Conservation (phyloP, 768 basidiomycete genomes). For the Lactarius evosmus region DNA sequence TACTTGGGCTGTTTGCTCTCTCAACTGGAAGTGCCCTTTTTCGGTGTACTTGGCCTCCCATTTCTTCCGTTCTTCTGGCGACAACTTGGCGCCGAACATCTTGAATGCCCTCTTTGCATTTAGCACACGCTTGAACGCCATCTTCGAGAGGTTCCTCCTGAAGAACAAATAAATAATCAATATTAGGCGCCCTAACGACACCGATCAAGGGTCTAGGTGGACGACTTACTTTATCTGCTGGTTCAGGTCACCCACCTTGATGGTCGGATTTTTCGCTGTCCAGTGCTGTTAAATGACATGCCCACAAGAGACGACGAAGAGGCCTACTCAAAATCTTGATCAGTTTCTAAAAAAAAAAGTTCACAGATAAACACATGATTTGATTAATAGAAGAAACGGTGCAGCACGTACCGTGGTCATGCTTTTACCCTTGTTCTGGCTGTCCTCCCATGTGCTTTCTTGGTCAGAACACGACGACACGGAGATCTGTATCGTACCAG, state of each 20-base stretch:
- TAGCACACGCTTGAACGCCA: slow-evolving; percentile 15
- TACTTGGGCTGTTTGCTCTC: slow-evolving; percentile 7
- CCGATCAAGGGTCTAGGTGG: background rate
- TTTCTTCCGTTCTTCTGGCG: background rate
- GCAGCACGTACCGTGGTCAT: slow-evolving; percentile 23
- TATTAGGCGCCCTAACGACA: background rate
- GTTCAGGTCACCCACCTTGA: slow-evolving; percentile 9
- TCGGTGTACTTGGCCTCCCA: background rate
- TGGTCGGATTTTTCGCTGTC: slow-evolving; percentile 7
- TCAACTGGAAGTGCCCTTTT: background rate
- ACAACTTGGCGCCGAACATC: background rate
- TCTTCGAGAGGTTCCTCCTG: slow-evolving; percentile 1
- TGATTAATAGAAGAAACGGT: background rate
- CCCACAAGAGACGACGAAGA: background rate
- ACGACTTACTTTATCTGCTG: slow-evolving; percentile 14
- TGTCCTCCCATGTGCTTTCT: slow-evolving; percentile 19
- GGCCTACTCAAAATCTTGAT: slow-evolving; percentile 7
- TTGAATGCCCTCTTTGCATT: background rate
- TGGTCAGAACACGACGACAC: slow-evolving; percentile 17
- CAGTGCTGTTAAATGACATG: background rate
- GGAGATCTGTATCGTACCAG: slow-evolving; percentile 11
- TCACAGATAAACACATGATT: background rate
- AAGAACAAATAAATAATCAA: background rate
- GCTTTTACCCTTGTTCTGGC: slow-evolving; percentile 8
- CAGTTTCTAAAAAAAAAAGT: slow-evolving; percentile 3